A percentile compares a stretch with the other conserved stretches of the same genome.
phyloP scores from a whole-genome alignment of 306 rosid species.

The Styphnolobium japonicum region DNA sequence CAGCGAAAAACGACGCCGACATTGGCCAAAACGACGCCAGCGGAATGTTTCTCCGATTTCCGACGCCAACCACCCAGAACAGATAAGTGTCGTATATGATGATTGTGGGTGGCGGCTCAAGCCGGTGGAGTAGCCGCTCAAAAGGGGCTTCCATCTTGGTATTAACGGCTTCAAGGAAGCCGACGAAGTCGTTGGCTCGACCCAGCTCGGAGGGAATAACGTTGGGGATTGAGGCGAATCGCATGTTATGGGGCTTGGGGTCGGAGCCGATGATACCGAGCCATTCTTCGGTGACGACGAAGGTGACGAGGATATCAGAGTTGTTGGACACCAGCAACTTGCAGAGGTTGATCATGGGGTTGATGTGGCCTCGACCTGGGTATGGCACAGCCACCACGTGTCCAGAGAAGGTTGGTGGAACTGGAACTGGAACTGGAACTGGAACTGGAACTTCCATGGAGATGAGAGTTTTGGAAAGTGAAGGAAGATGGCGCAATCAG shows the following conservation, averaged over 20 bases:
- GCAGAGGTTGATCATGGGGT: constrained; percentile 55
- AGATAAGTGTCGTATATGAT: constrained; percentile 36
- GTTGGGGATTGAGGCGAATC: constrained; percentile 48
- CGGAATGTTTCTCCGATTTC: constrained; percentile 24
- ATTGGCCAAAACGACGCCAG: constrained; percentile 49
- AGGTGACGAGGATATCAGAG: constrained; percentile 38
- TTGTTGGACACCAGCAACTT: constrained; percentile 28
- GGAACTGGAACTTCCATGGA: not conserved
- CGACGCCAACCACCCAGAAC: constrained; percentile 39
- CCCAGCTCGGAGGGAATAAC: constrained; percentile 52
- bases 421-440: not conserved
- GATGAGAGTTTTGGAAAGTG: not conserved
- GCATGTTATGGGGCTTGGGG: constrained; percentile 36
- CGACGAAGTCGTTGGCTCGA: constrained; percentile 31
- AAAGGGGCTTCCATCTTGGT: constrained; percentile 63
- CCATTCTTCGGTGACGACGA: constrained; percentile 67
- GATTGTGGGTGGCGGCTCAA: constrained; percentile 15
- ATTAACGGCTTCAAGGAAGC: constrained; percentile 34
- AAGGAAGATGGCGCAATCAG: not conserved
- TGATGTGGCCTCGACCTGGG: constrained; percentile 57
- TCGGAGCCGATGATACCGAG: constrained; percentile 40
- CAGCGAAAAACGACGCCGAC: constrained; percentile 41
- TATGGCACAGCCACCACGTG: constrained; percentile 52
- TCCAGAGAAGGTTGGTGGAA: constrained; percentile 1
- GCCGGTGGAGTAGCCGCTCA: constrained; percentile 34